Conservation (phyloP, 768 basidiomycete species). For the Lactifluus subvellereus region DNA sequence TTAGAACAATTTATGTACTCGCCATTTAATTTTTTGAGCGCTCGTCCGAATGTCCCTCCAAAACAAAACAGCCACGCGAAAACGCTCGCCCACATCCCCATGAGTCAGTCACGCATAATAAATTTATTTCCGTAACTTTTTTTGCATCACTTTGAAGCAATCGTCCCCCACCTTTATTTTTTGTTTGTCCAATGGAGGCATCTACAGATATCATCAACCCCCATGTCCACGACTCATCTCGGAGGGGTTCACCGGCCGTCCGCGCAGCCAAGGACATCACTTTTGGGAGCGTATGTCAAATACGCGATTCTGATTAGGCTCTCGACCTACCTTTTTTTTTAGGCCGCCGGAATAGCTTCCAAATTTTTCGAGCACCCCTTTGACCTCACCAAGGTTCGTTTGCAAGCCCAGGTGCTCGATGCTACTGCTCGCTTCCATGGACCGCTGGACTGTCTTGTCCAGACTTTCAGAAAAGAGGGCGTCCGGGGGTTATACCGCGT, state of each 20-base stretch:
- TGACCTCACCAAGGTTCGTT: constrained; percentile 89
- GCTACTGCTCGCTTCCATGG: constrained; percentile 68
- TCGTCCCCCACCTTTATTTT: neutral
- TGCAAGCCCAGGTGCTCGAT: constrained; percentile 86
- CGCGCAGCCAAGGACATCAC: constrained; percentile 29
- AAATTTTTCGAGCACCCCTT: constrained; percentile 94
- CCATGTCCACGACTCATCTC: constrained; percentile 7
- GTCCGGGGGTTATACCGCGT: constrained; percentile 83
- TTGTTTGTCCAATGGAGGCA: constrained; percentile 23
- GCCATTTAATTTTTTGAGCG: neutral
- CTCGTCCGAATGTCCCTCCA: neutral
- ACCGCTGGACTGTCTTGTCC: constrained; percentile 78
- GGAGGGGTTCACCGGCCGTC: constrained; percentile 19
- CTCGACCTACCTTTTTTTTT: neutral
- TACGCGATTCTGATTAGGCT: neutral
- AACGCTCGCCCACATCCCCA: neutral
- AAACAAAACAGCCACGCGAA: neutral
- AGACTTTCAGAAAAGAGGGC: constrained; percentile 81
- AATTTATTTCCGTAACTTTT: neutral
- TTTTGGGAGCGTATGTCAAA: constrained; percentile 28
- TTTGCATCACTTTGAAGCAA: neutral
- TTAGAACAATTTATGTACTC: neutral
- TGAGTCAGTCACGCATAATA: neutral
- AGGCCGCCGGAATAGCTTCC: constrained; percentile 84
- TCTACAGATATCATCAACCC: constrained; percentile 23